Percentiles rank a stretch among this genome's conserved stretches.
Evolutionary conservation across 768 basidiomycete genomes (phyloP).

Genomic region (Tylopilus balloui): DNA sequence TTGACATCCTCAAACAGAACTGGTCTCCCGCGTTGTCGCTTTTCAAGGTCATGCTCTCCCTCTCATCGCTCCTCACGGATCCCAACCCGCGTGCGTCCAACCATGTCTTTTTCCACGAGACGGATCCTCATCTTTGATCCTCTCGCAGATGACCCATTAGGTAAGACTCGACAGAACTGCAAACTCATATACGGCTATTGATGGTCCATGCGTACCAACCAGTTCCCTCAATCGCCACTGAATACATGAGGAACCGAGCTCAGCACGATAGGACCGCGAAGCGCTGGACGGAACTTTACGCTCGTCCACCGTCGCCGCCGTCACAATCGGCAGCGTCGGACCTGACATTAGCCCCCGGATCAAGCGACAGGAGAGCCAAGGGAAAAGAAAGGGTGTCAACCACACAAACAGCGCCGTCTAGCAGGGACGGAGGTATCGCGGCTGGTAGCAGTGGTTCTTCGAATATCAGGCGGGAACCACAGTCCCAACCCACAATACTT

Average conservation of each 20-base stretch:
- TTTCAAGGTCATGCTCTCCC: slow-evolving; percentile 91
- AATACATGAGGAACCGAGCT: slow-evolving; percentile 60
- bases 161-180: slow-evolving; percentile 32
- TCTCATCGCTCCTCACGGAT: slow-evolving; percentile 89
- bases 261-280: slow-evolving; percentile 75
- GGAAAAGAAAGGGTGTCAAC: slow-evolving; percentile 34
- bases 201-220: neutral
- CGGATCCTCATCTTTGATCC: slow-evolving; percentile 9
- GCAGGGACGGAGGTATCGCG: neutral
- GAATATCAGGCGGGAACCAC: slow-evolving; percentile 12
- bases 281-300: slow-evolving; percentile 73
- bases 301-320: slow-evolving; percentile 39
- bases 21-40: slow-evolving; percentile 94
- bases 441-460: slow-evolving; percentile 15
- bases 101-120: neutral
- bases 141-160: slow-evolving; percentile 61
- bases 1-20: slow-evolving; percentile 88
- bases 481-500: slow-evolving; percentile 25
- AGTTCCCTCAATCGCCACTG: slow-evolving; percentile 71
- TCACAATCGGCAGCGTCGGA: slow-evolving; percentile 14
- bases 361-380: slow-evolving; percentile 25
- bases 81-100: slow-evolving; percentile 79
- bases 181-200: neutral
- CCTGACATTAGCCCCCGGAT: slow-evolving; percentile 7
- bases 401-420: slow-evolving; percentile 3